Evolutionary conservation across 306 rosid species (phyloP).

Genomic region (Acacia crassicarpa): DNA sequence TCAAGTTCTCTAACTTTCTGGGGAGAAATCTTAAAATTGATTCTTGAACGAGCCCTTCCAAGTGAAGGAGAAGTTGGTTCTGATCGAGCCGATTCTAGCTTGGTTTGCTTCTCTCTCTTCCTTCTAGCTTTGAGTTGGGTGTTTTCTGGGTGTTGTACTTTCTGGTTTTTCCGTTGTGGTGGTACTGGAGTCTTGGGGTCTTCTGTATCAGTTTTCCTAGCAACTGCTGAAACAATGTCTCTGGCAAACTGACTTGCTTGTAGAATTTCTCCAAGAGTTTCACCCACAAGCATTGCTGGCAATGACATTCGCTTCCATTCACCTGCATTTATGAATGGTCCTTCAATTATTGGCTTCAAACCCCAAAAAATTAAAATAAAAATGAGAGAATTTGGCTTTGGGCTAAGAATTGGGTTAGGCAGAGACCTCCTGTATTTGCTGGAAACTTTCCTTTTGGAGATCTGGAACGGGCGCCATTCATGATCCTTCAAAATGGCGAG

Average conservation of each 20-base stretch:
- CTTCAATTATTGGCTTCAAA: neutral
- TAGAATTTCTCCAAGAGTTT: constrained; percentile 86
- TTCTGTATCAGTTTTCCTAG: constrained; percentile 41
- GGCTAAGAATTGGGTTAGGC: neutral
- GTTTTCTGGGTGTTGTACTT: constrained; percentile 47
- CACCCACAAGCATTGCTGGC: constrained; percentile 94
- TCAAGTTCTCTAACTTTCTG: constrained; percentile 66
- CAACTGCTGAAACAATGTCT: constrained; percentile 62
- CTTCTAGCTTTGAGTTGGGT: constrained; percentile 77
- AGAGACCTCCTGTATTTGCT: constrained; percentile 57
- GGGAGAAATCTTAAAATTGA: constrained; percentile 87
- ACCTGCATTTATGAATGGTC: constrained; percentile 39
- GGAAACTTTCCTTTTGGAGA: constrained; percentile 88
- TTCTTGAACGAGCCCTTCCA: constrained; percentile 75
- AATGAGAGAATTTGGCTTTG: neutral
- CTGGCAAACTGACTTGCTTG: constrained; percentile 84
- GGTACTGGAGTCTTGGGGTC: constrained; percentile 85
- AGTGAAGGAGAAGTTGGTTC: constrained; percentile 52
- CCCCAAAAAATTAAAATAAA: neutral
- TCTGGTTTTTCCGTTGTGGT: constrained; percentile 44
- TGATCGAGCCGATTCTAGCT: constrained; percentile 30
- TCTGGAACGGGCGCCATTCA: constrained; percentile 48
- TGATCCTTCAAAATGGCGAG: constrained; percentile 48
- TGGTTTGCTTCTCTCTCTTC: constrained; percentile 79
- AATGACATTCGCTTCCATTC: constrained; percentile 90